phyloP scores from a whole-genome alignment of 2,329 filamentous ascomycete species.

The Talaromyces sp. region DNA sequence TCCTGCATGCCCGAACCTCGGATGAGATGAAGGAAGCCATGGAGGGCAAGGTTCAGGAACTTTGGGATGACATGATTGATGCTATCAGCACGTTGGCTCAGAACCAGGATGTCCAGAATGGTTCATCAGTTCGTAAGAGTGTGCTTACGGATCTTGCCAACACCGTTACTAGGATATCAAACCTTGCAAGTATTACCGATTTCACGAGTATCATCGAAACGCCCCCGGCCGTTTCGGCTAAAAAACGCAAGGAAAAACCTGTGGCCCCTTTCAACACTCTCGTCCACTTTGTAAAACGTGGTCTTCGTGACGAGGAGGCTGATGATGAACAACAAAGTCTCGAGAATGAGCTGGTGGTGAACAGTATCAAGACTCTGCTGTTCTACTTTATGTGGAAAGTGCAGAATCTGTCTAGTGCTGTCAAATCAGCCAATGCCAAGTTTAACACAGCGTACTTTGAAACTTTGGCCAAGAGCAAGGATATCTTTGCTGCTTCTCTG shows the following conservation, averaged over 20 bases:
- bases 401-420: conserved; percentile 50
- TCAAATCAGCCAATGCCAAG: conserved; percentile 49
- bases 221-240: conserved; percentile 23
- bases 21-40: conserved; percentile 84
- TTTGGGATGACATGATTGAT: conserved; percentile 81
- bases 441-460: conserved; percentile 61
- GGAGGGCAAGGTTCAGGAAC: conserved; percentile 67
- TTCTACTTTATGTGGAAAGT: conserved; percentile 98
- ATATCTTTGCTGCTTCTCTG: conserved; percentile 46
- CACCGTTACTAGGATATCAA: conserved; percentile 71
- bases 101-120: conserved; percentile 63
- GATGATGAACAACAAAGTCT: conserved; percentile 66
- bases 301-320: conserved; percentile 56
- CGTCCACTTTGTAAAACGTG: conserved; percentile 66
- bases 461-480: conserved; percentile 58
- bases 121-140: conserved; percentile 61
- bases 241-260: conserved; percentile 31
- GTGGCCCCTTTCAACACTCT: conserved; percentile 59
- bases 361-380: conserved; percentile 68
- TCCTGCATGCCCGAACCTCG: conserved; percentile 78
- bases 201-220: conserved; percentile 70
- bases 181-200: conserved; percentile 72
- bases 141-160: conserved; percentile 66
- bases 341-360: conserved; percentile 72
- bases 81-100: conserved; percentile 66